Base-by-base conservation (phyloP, 2,329 filamentous ascomycete genomes). In the Thielaviopsis populi region DNA sequence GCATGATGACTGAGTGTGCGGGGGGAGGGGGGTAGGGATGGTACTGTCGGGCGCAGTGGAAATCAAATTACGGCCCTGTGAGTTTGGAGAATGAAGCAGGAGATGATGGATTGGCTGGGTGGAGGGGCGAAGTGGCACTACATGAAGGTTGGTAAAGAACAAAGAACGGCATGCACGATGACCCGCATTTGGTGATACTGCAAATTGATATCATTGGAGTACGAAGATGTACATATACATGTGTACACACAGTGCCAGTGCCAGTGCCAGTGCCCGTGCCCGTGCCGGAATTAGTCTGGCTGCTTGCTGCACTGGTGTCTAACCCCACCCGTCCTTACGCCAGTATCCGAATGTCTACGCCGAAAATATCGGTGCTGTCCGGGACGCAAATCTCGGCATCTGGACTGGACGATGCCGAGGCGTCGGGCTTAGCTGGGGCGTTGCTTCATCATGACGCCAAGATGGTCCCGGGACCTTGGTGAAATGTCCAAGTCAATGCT, bases 1-100 rank as follows among this genome's bases (percentile, higher is more conserved):
- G 27, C 62, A 89, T 83, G 41, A 66, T 64, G 30, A 69, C 8
- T 30, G 22, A 11, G 15, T 54, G 24, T 13, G 63, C 46, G 58
- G 43, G n/a, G 17, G 19, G 6, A 41, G 13, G 5, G 24, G 11
- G n/a, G 40, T 13, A 48, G 46, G 46, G 59, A 30, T 24, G 24
- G 59, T n/a, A n/a, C n/a, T n/a, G n/a, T n/a, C n/a, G n/a, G n/a
- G n/a, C n/a, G n/a, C n/a, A n/a, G n/a, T 33, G 54, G 7, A 15
- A 58, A 3, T n/a, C 4, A 5, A 6, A 19, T 40, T 17, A 19
- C 19, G 1, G 6, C 19, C 30, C 10, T 40, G 17, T 58, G 2
- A 58, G 19, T 40, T 2, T 40, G 50, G 7, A 37, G 33, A 4
- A 8, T 37, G 33, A 8, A 37, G 33, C 10, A 8, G 33, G 7